phyloP scores from a whole-genome alignment of 2,329 filamentous ascomycete species.

The Arthrobotrys pseudoclavata region DNA sequence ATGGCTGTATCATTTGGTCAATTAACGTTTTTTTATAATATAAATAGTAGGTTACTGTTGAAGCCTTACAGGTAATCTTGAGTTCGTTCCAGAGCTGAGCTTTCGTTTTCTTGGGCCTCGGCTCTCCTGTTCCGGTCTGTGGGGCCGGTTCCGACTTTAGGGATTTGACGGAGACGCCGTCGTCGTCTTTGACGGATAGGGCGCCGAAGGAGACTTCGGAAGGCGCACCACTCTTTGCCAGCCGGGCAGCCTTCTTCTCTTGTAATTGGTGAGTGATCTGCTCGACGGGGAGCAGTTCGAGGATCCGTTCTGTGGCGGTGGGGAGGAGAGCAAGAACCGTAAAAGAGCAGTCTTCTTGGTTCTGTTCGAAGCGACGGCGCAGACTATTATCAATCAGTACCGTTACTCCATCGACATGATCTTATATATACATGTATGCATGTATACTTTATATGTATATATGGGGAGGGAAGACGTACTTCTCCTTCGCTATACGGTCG shows the following conservation, averaged over 20 bases:
- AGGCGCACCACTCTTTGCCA: constrained; percentile 73
- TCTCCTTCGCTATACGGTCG: constrained; percentile 95
- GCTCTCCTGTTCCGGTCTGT: constrained; percentile 62
- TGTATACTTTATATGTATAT: not conserved
- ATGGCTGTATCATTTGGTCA: constrained; percentile 74
- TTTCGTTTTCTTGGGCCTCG: constrained; percentile 80
- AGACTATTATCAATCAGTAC: constrained; percentile 72
- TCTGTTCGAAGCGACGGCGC: constrained; percentile 95
- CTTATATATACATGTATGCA: not conserved
- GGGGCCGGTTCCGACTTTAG: constrained; percentile 60
- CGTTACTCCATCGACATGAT: no score
- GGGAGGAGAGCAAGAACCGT: constrained; percentile 96
- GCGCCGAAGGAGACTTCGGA: constrained; percentile 73
- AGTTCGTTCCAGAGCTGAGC: constrained; percentile 96
- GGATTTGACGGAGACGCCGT: constrained; percentile 64
- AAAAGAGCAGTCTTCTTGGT: constrained; percentile 98
- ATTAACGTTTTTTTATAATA: constrained; percentile 67
- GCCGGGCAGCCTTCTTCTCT: constrained; percentile 84
- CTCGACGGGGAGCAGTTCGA: constrained; percentile 90
- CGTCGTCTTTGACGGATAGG: constrained; percentile 70
- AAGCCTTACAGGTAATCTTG: constrained; percentile 85
- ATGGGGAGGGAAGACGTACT: constrained; percentile 72
- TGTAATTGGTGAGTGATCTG: constrained; percentile 93
- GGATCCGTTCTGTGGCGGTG: constrained; percentile 88
- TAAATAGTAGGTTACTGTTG: constrained; percentile 21